phyloP scores from a whole-genome alignment of 106 monocot genomes.

The Allium cepa region DNA sequence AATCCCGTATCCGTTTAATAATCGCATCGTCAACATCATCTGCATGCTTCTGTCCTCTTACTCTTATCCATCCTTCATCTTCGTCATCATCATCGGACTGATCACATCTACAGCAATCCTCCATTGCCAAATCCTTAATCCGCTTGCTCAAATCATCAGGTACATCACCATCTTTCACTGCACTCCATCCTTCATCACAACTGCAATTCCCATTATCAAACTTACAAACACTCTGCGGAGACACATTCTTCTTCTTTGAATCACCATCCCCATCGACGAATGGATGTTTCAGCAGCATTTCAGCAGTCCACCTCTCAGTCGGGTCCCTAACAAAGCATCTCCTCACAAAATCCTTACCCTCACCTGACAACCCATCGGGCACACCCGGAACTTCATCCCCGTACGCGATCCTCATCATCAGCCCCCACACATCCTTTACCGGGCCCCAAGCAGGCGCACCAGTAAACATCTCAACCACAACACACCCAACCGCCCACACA shows the following conservation, averaged over 20 bases:
- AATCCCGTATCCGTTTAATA: too few species aligned
- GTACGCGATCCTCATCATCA: conserved; percentile 17
- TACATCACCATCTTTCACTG: too few species aligned
- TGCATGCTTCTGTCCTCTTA: too few species aligned
- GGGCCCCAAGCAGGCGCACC: conserved; percentile 31
- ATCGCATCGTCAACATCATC: too few species aligned
- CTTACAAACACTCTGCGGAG: neutral
- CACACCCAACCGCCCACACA: conserved; percentile 60
- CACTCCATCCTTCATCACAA: too few species aligned
- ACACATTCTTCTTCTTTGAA: neutral
- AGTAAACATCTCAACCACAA: conserved; percentile 41
- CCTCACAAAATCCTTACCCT: conserved; percentile 32
- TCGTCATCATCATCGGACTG: too few species aligned
- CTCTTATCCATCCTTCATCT: too few species aligned
- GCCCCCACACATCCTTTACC: neutral
- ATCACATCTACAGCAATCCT: too few species aligned
- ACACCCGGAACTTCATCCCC: conserved; percentile 14
- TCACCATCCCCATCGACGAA: conserved; percentile 8
- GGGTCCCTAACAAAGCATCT: conserved; percentile 23
- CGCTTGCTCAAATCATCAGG: too few species aligned
- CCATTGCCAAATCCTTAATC: too few species aligned
- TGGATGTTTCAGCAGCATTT: conserved; percentile 29
- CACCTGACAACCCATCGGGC: conserved; percentile 17
- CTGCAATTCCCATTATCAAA: too few species aligned
- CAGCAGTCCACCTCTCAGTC: conserved; percentile 24